Conservation (phyloP, 2,329 filamentous ascomycete genomes). For the Microdochium nivale region DNA sequence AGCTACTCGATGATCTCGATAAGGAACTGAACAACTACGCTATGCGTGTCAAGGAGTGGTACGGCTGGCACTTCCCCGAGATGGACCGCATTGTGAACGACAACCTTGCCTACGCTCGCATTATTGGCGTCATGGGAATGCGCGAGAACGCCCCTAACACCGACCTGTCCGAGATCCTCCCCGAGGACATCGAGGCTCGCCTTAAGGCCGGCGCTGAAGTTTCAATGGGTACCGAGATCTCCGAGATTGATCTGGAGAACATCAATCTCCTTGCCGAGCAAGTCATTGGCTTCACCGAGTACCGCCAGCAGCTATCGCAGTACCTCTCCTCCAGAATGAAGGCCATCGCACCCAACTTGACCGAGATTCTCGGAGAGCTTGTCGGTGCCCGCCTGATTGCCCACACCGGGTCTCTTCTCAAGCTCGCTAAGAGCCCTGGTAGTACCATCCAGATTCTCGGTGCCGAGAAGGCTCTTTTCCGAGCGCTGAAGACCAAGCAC, state of each 20-base stretch:
- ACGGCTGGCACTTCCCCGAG: slow-evolving; percentile 99
- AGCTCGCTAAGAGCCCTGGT: slow-evolving; percentile 87
- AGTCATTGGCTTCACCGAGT: slow-evolving; percentile 85
- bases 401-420: slow-evolving; percentile 89
- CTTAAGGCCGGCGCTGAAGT: slow-evolving; percentile 94
- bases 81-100: slow-evolving; percentile 95
- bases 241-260: slow-evolving; percentile 83
- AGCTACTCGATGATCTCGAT: slow-evolving; percentile 88
- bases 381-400: slow-evolving; percentile 93
- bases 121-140: slow-evolving; percentile 85
- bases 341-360: slow-evolving; percentile 93
- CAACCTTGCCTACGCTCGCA: slow-evolving; percentile 85
- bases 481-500: slow-evolving; percentile 97
- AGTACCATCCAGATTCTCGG: slow-evolving; percentile 97
- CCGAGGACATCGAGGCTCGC: slow-evolving; percentile 86
- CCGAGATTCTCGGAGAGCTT: slow-evolving; percentile 83
- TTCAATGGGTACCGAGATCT: slow-evolving; percentile 98
- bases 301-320: slow-evolving; percentile 76
- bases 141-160: slow-evolving; percentile 67
- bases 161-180: slow-evolving; percentile 83
- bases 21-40: slow-evolving; percentile 99
- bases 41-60: slow-evolving; percentile 99
- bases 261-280: slow-evolving; percentile 88
- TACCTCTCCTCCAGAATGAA: slow-evolving; percentile 93
- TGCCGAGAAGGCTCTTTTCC: slow-evolving; percentile 97